A percentile compares a stretch with the other conserved stretches of the same genome.
Evolutionary conservation across 768 basidiomycete genomes (phyloP).

Genomic region (Lepiota venenata): DNA sequence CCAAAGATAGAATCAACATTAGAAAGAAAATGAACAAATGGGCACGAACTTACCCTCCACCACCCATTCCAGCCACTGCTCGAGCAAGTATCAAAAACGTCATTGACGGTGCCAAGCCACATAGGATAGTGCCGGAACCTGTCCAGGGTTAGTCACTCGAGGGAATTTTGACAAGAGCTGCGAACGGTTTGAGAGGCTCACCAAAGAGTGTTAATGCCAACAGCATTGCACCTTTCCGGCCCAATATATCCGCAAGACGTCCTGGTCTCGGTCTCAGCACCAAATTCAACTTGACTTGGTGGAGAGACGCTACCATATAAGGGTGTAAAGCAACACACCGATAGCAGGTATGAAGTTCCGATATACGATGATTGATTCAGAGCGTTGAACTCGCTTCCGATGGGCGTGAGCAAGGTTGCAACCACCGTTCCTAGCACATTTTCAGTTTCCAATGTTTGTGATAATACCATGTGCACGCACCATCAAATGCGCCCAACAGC

Average conservation of each 20-base stretch:
- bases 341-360: slow-evolving; percentile 84
- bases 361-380: slow-evolving; percentile 83
- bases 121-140: slow-evolving; percentile 83
- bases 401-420: slow-evolving; percentile 80
- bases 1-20: slow-evolving; percentile 22
- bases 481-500: slow-evolving; percentile 82
- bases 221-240: slow-evolving; percentile 85
- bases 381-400: slow-evolving; percentile 81
- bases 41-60: slow-evolving; percentile 68
- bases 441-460: slow-evolving; percentile 11
- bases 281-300: slow-evolving; percentile 7
- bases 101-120: slow-evolving; percentile 89
- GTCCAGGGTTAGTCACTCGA: slow-evolving; percentile 13
- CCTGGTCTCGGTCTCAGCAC: slow-evolving; percentile 40
- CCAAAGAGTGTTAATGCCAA: slow-evolving; percentile 83
- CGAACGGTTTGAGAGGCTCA: slow-evolving; percentile 22
- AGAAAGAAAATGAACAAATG: slow-evolving; percentile 7
- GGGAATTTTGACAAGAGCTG: slow-evolving; percentile 11
- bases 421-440: slow-evolving; percentile 68
- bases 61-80: slow-evolving; percentile 88
- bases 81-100: slow-evolving; percentile 74
- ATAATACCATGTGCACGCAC: slow-evolving; percentile 33
- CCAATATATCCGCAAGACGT: slow-evolving; percentile 80
- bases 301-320: slow-evolving; percentile 59
- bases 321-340: slow-evolving; percentile 89